Evolutionary conservation across 768 basidiomycete genomes (phyloP), one percentile per base, ranked within the genome.

Genomic region (Amanita thiersii): DNA sequence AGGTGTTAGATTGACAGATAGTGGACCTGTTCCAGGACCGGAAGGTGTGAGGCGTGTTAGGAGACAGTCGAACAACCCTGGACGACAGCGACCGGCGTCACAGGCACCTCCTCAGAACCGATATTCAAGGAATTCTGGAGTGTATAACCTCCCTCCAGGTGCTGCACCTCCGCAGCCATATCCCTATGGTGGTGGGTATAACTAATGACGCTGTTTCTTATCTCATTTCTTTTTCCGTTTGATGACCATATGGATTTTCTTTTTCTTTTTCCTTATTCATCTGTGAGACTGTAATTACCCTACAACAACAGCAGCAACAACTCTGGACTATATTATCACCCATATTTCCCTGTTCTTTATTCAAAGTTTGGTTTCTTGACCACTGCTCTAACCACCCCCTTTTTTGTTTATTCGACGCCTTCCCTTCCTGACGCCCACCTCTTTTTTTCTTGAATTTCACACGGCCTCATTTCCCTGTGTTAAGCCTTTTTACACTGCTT

Each of bases 1-100:
- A 8, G 89, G 92, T 17, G 72, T 96, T 36, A 81, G 81, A 33
- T 61, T 97, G 43, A 75, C 75, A 41, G 93, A 97, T 50, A 65
- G 75, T 52, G 93, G 93, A 10, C 89, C 88, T 28, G 85, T 92
- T 2, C 81, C 86, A 29, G 74, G 75, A 25, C 73, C 79, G 6
- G 80, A 85, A 12, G 42, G 42, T 11, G 90, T 91, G 19, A 74
- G 89, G 29, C 64, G 90, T 44, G 85, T 93, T 19, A 74, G 86
- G 35, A 67, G 86, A 52, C 42, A 35, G 11, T n/a, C n/a, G n/a
- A n/a, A n/a, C n/a, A n/a, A n/a, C n/a, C 77, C 72, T 35, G 54
- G 66, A 6, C 62, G 62, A 28, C 69, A 80, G 50, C 66, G 85
- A 33, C 72, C 80, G 10, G 66, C 74, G 19, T 77, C 82, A 23